Percentiles rank a stretch among this genome's conserved stretches.
phyloP scores from a whole-genome alignment of 1,284 basidiomycete genomes.

The Ceratobasidium theobromae region DNA sequence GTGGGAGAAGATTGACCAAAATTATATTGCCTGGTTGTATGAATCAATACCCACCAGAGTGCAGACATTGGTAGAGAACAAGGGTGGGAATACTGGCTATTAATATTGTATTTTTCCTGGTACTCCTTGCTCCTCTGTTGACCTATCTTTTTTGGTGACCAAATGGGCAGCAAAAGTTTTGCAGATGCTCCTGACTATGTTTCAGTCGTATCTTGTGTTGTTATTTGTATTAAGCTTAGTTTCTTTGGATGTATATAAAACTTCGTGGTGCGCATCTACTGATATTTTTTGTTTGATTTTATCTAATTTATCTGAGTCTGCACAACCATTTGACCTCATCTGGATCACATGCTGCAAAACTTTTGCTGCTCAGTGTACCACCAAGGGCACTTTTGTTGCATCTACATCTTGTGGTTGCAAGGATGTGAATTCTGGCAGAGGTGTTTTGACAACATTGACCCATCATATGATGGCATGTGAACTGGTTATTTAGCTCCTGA shows the following conservation, averaged over 20 bases:
- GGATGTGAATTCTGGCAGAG: slow-evolving; percentile 93
- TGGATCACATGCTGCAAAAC: slow-evolving; percentile 4
- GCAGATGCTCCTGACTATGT: neutral
- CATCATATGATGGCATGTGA: slow-evolving; percentile 98
- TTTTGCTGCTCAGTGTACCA: slow-evolving; percentile 48
- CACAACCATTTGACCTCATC: neutral
- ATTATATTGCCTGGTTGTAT: slow-evolving; percentile 37
- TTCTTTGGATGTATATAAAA: neutral
- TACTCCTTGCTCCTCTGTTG: neutral
- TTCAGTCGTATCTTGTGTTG: neutral
- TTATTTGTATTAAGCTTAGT: neutral
- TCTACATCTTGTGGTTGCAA: slow-evolving; percentile 98
- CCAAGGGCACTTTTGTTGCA: slow-evolving; percentile 97
- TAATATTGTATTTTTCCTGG: slow-evolving; percentile 19
- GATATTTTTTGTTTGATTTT: neutral
- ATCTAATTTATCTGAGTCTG: neutral
- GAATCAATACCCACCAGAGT: slow-evolving; percentile 37
- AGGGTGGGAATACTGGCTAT: slow-evolving; percentile 40
- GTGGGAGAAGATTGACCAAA: slow-evolving; percentile 36
- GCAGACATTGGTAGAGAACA: slow-evolving; percentile 35
- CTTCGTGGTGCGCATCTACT: neutral
- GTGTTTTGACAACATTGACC: slow-evolving; percentile 91
- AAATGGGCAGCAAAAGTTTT: slow-evolving; percentile 23
- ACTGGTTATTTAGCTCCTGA: slow-evolving; percentile 95
- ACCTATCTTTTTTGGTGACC: neutral